Evolutionary conservation across 2,329 filamentous ascomycete genomes (phyloP), one percentile per base, ranked within the genome.

Genomic region (Calonectria pseudoreteaudii): DNA sequence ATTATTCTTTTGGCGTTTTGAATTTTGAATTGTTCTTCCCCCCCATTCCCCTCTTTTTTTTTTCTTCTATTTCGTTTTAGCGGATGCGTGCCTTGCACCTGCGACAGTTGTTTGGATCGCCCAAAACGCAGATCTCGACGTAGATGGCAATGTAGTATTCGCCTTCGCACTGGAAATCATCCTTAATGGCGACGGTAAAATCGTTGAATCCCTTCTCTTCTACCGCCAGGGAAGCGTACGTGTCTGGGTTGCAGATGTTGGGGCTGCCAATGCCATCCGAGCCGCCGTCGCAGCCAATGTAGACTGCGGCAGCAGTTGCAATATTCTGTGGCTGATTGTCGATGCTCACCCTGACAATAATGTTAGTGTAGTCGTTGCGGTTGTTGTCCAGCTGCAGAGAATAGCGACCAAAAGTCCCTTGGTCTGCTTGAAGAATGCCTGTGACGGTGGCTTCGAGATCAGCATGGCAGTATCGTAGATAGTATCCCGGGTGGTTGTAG

Each of bases 101-200:
- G 41, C 70, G 34, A 67, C 73, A 76, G 26, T 65, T 34, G 67
- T 68, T 30, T 36, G 36, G 68, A 23, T 74, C 53, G 14, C 72
- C 70, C 44, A 70, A 73, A 26, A 76, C 69, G 70, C 80, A 81
- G 47, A 80, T 68, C 53, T 80, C 76, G 66, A 81, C 78, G 52
- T 66, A 74, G 38, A 81, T 76, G 73, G 70, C 79, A 65, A 81
- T 65, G 60, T 66, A 77, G 77, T 80, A 81, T 30, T 78, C 73
- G 49, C 74, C 74, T 8, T 52, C 20, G 75, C 79, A 81, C 74
- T 75, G 44, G 76, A 77, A 78, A 44, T 76, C 71, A 70, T 81
- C 77, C 13, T 71, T 41, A 62, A 81, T 70, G 65, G 72, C 70
- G 41, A 79, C 68, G 26, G 70, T 66, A 66, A 76, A 75, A 66